Evolutionary conservation across 2,329 filamentous ascomycete species (phyloP), one percentile per base, ranked within the genome.

Genomic region (Talaromyces sp.): DNA sequence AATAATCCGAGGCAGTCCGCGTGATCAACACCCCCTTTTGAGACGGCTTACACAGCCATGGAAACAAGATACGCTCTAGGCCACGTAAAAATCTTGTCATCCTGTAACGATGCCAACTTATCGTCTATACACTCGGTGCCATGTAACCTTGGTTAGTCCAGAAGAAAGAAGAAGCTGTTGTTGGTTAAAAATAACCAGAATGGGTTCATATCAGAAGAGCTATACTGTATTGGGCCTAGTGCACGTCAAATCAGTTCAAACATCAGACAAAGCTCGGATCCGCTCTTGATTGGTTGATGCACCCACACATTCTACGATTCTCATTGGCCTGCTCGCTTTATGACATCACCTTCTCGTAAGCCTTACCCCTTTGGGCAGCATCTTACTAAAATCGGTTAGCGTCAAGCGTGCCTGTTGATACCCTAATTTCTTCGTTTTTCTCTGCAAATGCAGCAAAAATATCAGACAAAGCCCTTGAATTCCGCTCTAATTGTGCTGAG

Each of bases 321-420:
- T 40, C 6, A 63, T 63, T 63, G 62, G 62, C 7, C 50, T 3
- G 62, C 35, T 63, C 62, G 62, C 37, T 40, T 63, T 63, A 63
- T 63, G 62, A 63, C 50, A 60, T 63, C 62, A 63, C n/a, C 16
- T 18, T 3, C 5, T n/a, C 3, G 5, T 16, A n/a, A 39, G 58
- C 62, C 40, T 50, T 46, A 21, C 62, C 50, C 3, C 3, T 50
- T 40, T 11, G 14, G 37, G 40, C 7, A 3, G 11, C 2, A 1
- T 5, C 14, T 63, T 57, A 3, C 57, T 50, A 0, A 7, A 37
- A 44, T 35, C 11, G 50, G 62, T 25, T 57, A 63, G 28, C n/a
- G 7, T 2, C 9, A 33, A 23, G 48, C 14, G 16, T 50, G 59
- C 59, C 35, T 55, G 52, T 52, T 37, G 37, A 55, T 55, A 35